Evolutionary conservation across 371 early-diverging fungal genomes (phyloP), one percentile per base, ranked within the genome.

Genomic region (Zopfochytrium polystomum): DNA sequence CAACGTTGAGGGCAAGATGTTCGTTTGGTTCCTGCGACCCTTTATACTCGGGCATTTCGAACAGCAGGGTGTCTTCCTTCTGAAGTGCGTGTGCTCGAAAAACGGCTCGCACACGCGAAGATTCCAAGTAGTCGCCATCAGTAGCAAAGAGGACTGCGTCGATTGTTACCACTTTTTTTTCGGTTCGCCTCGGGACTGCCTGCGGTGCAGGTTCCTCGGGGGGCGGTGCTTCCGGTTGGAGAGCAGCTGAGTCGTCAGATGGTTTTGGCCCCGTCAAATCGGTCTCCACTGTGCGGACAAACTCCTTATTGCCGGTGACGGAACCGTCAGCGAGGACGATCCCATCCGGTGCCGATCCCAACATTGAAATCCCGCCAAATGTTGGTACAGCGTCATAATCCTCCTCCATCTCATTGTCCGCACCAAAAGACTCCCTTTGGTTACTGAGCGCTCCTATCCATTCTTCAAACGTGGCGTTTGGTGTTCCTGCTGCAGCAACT

Each of bases 81-180:
- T 29, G 25, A 7, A 74, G 32, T 15, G 84, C 82, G 64, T 83
- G 73, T 2, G 68, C 63, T 25, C 70, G 52, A 52, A 83, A 83
- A 1, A 79, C 29, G 5, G 66, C 49, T 23, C 84, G 72, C 6
- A 70, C 73, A 49, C 65, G 65, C 2, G 74, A 66, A 22, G 66
- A 60, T 53, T 83, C 84, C 30, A 83, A 66, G 51, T 78, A 83
- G 62, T 83, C 84, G 52, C 72, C 75, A 60, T 83, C 84, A 25
- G 80, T 83, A 1, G 79, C 82, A 59, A 83, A 69, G 2, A 80
- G 63, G 9, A 77, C 43, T n/a, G 81, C 81, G 51, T 81, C 79
- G 64, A 61, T 77, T 3, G 65, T 63, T 1, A 32, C 38, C 2
- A 49, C 31, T 11, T 52, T 46, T 20, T 55, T 26, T 25, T 20